These are phyloP conservation scores for Flammula alnicola DNA, from an alignment of 1,284 basidiomycete species.

Conservation along the genomic window DNA sequence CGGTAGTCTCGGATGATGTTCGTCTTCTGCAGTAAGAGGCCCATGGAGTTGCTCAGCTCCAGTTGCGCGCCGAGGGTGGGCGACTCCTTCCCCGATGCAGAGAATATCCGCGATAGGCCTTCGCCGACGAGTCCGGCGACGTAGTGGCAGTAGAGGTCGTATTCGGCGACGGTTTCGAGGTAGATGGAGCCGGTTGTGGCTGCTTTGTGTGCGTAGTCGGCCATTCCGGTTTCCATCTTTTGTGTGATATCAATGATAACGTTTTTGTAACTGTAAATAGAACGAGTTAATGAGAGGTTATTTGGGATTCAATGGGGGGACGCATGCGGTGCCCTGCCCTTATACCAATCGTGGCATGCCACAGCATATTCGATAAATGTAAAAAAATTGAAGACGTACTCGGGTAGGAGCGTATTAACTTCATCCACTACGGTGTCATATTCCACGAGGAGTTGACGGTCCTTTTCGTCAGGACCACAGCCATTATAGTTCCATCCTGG, in stretches of 20 bases:
- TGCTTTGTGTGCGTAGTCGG: constrained; percentile 88
- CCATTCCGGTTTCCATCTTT: constrained; percentile 96
- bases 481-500: constrained; percentile 91
- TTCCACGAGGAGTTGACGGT: constrained; percentile 85
- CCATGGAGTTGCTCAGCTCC: constrained; percentile 93
- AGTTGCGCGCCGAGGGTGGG: constrained; percentile 82
- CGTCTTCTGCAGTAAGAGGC: constrained; percentile 96
- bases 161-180: constrained; percentile 80
- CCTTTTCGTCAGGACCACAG: constrained; percentile 89
- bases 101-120: constrained; percentile 90
- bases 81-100: constrained; percentile 86
- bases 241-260: constrained; percentile 84
- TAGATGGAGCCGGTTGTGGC: constrained; percentile 72
- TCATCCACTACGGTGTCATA: constrained; percentile 89
- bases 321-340: too few relatives aligned
- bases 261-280: constrained; percentile 67
- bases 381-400: constrained; percentile 58
- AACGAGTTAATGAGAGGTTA: constrained; percentile 7
- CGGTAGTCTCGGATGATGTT: constrained; percentile 97
- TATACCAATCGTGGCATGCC: too few relatives aligned
- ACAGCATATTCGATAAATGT: too few relatives aligned
- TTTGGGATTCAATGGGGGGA: constrained; percentile 4
- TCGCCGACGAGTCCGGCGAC: constrained; percentile 98
- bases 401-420: constrained; percentile 68
- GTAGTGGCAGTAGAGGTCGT: constrained; percentile 98